phyloP scores from a whole-genome alignment of 768 basidiomycete species.

The Amanita subjunquillea region DNA sequence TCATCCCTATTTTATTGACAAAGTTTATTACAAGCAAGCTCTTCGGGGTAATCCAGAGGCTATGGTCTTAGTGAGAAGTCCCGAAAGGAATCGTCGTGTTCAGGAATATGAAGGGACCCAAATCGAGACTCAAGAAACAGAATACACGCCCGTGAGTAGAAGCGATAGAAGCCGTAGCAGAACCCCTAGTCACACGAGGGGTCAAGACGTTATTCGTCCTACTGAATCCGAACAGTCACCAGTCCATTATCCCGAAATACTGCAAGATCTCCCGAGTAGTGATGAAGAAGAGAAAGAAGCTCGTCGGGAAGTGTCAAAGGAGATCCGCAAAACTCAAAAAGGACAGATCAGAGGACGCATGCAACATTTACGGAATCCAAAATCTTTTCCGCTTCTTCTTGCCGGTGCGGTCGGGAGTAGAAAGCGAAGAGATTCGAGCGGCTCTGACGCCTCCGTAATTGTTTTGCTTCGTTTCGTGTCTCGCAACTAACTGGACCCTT shows the following conservation, averaged over 20 bases:
- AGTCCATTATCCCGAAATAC: slow-evolving; percentile 22
- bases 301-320: slow-evolving; percentile 20
- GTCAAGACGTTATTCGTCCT: background rate
- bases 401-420: background rate
- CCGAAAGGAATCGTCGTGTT: slow-evolving; percentile 17
- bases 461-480: background rate
- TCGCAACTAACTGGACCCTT: background rate
- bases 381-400: background rate
- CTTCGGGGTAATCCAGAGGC: slow-evolving; percentile 55
- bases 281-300: slow-evolving; percentile 29
- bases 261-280: slow-evolving; percentile 27
- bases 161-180: slow-evolving; percentile 4
- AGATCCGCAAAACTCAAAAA: slow-evolving; percentile 19
- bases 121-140: slow-evolving; percentile 11
- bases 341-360: background rate
- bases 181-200: background rate
- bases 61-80: slow-evolving; percentile 41
- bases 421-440: background rate
- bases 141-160: slow-evolving; percentile 7
- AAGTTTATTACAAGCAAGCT: slow-evolving; percentile 37
- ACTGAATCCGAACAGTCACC: slow-evolving; percentile 1
- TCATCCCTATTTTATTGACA: slow-evolving; percentile 53
- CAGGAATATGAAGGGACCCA: slow-evolving; percentile 21
- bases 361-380: background rate
- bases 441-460: background rate